Percentiles rank a stretch among this genome's conserved stretches.
These are phyloP conservation scores for Sphaerosporella brunnea DNA, from an alignment of 495 filamentous ascomycete species.

Conservation along the genomic window DNA sequence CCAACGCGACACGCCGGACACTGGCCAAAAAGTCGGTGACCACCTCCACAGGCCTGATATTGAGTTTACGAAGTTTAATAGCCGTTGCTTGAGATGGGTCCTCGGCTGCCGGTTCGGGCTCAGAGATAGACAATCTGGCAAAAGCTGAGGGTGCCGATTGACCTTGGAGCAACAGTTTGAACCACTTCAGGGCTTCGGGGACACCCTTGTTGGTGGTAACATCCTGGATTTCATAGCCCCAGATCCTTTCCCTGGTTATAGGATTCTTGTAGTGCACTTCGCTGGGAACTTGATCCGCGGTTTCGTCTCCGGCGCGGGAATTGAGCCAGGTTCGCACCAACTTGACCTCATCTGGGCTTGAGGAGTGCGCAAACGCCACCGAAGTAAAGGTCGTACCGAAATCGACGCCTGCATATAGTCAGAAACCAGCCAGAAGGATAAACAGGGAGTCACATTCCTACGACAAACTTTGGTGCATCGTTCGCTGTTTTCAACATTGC, in stretches of 20 bases:
- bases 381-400: too few relatives aligned
- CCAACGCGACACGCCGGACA: slow-evolving; percentile 5
- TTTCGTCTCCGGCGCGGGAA: slow-evolving; percentile 41
- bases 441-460: too few relatives aligned
- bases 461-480: too few relatives aligned
- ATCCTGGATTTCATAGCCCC: slow-evolving; percentile 55
- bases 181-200: slow-evolving; percentile 11
- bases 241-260: slow-evolving; percentile 33
- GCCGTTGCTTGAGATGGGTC: not conserved
- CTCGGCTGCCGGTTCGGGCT: too few relatives aligned
- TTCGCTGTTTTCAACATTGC: too few relatives aligned
- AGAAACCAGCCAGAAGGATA: too few relatives aligned
- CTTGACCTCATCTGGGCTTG: slow-evolving; percentile 30
- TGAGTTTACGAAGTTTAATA: not conserved
- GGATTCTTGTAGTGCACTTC: slow-evolving; percentile 39
- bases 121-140: not conserved
- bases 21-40: slow-evolving; percentile 14
- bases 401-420: too few relatives aligned
- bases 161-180: slow-evolving; percentile 21
- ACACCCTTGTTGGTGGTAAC: slow-evolving; percentile 29
- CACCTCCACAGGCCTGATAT: not conserved
- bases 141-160: not conserved
- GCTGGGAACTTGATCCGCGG: slow-evolving; percentile 41
- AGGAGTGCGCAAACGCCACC: slow-evolving; percentile 4
- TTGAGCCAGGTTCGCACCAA: slow-evolving; percentile 70